Evolutionary conservation across 768 basidiomycete species (phyloP), one percentile per base, ranked within the genome.

Genomic region (Gloeophyllum trabeum): DNA sequence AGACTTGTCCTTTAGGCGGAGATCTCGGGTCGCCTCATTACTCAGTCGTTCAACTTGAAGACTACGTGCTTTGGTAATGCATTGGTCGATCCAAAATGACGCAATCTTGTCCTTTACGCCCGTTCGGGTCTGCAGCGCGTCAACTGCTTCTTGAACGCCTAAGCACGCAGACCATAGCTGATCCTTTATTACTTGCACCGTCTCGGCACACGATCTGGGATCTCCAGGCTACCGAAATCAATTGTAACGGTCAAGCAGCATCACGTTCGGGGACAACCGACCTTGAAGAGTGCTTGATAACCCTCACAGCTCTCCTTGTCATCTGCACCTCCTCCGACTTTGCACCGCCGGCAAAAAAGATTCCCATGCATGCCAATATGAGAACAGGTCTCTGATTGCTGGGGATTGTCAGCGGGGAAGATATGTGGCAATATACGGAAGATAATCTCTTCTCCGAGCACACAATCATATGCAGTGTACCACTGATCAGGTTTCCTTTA

Each of bases 81-180:
- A n/a, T n/a, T n/a, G n/a, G n/a, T 32, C 43, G 41, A 63, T 61
- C 61, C 58, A 63, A 41, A 42, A 39, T 7, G 42, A 39, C 0
- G 60, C 49, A 12, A 54, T 54, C 39, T 54, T 56, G 37, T 62
- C 60, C 43, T 60, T 60, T 19, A 61, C 48, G 6, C 60, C 60
- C 1, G 54, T 55, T 4, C 46, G 26, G 6, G 51, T 50, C 18
- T 58, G 49, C 26, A 43, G 5, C 4, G 35, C 35, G 35, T 49
- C 13, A 39, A 44, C 42, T 16, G 20, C 6, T 18, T 24, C 16
- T 37, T 46, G 28, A 24, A 47, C 36, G 5, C 56, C 59, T 1
- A 21, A 7, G 20, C 51, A 50, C 0, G 59, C 56, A 0, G 39
- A 12, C 19, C 32, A 35, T 6, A 53, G 7, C 35, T 55, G 54